phyloP scores from a whole-genome alignment of 2,329 filamentous ascomycete genomes.

The Septoria petroselini region DNA sequence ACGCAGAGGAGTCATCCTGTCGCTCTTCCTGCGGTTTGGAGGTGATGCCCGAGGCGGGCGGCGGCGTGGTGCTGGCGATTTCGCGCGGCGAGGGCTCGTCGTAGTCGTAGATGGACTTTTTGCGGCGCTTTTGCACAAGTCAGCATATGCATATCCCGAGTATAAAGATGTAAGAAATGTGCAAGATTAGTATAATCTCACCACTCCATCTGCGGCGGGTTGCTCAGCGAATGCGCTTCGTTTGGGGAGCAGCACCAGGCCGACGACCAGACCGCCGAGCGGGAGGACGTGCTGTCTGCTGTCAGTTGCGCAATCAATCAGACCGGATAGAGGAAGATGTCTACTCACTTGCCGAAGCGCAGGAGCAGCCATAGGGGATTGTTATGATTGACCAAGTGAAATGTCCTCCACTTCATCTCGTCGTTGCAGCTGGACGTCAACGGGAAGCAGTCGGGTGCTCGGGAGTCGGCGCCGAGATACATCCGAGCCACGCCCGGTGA shows the following conservation, averaged over 20 bases:
- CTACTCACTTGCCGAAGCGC: constrained; percentile 51
- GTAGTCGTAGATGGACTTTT: constrained; percentile 73
- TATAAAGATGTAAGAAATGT: no score
- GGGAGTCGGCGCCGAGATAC: no score
- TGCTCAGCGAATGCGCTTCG: constrained; percentile 51
- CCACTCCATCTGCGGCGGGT: constrained; percentile 33
- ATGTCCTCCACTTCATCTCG: no score
- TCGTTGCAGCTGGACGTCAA: no score
- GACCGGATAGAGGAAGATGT: no score
- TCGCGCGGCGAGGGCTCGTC: constrained; percentile 36
- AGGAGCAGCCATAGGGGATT: constrained; percentile 51
- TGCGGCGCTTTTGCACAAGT: constrained; percentile 37
- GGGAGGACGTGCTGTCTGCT: constrained; percentile 49
- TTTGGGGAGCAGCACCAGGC: constrained; percentile 48
- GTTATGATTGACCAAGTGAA: no score
- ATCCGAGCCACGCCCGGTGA: no score
- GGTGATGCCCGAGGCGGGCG: constrained; percentile 38
- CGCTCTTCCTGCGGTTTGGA: constrained; percentile 33
- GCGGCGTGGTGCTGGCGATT: constrained; percentile 42
- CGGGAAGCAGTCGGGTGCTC: no score
- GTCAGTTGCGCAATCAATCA: neutral
- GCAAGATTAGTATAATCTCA: constrained; percentile 28
- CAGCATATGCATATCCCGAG: constrained; percentile 5
- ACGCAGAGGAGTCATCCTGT: constrained; percentile 33
- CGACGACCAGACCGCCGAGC: constrained; percentile 47